Evolutionary conservation across 805 yeast genomes (phyloP).

Genomic region (Barnettozyma populi): DNA sequence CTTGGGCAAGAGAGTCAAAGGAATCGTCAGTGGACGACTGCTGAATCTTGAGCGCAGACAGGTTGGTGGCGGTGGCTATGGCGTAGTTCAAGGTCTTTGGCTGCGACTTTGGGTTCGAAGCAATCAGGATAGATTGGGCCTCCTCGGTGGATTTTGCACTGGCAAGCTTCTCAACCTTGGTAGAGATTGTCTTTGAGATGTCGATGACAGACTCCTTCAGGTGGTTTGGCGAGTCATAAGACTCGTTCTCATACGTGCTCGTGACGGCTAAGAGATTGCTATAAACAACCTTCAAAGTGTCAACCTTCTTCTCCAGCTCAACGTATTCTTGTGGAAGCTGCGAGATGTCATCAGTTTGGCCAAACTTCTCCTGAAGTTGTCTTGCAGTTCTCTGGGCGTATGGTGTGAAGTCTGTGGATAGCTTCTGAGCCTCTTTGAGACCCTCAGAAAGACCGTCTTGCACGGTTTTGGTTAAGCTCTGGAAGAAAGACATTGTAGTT

Average conservation of each 20-base stretch:
- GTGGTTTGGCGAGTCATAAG: slow-evolving; percentile 79
- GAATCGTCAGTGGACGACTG: slow-evolving; percentile 32
- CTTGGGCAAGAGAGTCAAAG: slow-evolving; percentile 51
- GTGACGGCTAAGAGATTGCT: slow-evolving; percentile 49
- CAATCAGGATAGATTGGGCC: slow-evolving; percentile 66
- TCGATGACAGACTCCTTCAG: slow-evolving; percentile 69
- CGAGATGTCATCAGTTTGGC: slow-evolving; percentile 59
- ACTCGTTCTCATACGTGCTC: slow-evolving; percentile 59
- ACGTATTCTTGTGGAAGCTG: slow-evolving; percentile 73
- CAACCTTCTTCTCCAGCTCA: slow-evolving; percentile 63
- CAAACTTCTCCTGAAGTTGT: slow-evolving; percentile 56
- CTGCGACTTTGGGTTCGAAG: slow-evolving; percentile 42
- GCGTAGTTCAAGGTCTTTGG: slow-evolving; percentile 86
- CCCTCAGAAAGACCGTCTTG: slow-evolving; percentile 24
- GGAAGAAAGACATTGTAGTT: slow-evolving; percentile 24
- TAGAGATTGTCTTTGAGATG: slow-evolving; percentile 58
- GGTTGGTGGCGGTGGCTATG: slow-evolving; percentile 66
- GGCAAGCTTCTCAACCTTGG: slow-evolving; percentile 60
- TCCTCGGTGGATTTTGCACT: slow-evolving; percentile 75
- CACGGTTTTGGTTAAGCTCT: slow-evolving; percentile 20
- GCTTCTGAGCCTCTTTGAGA: slow-evolving; percentile 34
- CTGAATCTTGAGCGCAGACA: slow-evolving; percentile 28
- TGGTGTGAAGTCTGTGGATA: slow-evolving; percentile 44
- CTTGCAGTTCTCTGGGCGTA: slow-evolving; percentile 55
- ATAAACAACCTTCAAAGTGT: slow-evolving; percentile 65